A percentile compares a stretch with the other conserved stretches of the same genome.
phyloP scores from a whole-genome alignment of 169 alveolate species.

The Cryptosporidium sp. region DNA sequence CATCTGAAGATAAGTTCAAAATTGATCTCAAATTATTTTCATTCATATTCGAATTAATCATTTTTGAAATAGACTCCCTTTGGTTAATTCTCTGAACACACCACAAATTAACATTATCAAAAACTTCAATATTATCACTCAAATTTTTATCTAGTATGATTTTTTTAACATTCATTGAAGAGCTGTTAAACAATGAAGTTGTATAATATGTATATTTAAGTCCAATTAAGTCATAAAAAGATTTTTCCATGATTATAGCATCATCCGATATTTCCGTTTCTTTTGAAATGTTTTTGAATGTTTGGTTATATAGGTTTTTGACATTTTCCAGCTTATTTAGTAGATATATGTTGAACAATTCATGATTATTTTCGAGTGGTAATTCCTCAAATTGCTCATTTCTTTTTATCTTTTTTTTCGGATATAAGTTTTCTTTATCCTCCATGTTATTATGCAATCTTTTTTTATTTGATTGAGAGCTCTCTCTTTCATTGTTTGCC shows the following conservation, averaged over 20 bases:
- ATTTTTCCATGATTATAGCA: constrained; percentile 1
- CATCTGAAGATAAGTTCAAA: neutral
- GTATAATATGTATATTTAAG: constrained; percentile 38
- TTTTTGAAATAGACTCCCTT: constrained; percentile 1
- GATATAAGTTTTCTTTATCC: neutral
- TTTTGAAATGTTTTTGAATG: neutral
- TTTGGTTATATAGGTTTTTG: neutral
- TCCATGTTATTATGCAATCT: neutral
- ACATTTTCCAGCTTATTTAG: neutral
- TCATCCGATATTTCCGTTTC: constrained; percentile 8
- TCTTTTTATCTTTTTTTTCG: constrained; percentile 9
- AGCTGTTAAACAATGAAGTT: neutral
- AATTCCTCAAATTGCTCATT: neutral
- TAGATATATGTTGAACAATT: neutral
- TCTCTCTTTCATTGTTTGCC: neutral
- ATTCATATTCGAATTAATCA: neutral
- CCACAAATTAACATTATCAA: neutral
- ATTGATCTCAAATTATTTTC: neutral
- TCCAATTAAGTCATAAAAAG: constrained; percentile 35
- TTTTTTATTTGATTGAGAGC: neutral
- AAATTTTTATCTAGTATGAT: neutral
- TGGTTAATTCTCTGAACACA: constrained; percentile 7
- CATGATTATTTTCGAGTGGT: neutral
- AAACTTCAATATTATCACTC: neutral
- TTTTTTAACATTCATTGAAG: neutral